phyloP scores from a whole-genome alignment of 768 basidiomycete species.

The Galerina sulciceps region DNA sequence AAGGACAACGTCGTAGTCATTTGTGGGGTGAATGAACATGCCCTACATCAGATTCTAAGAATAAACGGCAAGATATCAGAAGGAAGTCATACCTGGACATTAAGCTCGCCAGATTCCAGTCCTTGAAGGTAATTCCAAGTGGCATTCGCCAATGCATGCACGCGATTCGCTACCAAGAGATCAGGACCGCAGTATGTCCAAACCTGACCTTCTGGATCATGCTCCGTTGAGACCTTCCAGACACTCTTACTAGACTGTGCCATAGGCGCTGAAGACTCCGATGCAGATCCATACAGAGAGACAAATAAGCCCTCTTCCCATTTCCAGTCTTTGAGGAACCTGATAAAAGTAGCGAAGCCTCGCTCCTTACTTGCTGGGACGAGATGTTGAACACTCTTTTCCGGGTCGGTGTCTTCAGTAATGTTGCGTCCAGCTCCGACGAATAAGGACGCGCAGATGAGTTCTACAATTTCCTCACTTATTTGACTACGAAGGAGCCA shows the following conservation, averaged over 20 bases:
- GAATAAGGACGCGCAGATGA: conserved; percentile 83
- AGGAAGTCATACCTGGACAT: conserved; percentile 58
- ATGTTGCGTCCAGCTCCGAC: conserved; percentile 50
- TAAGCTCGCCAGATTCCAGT: conserved; percentile 51
- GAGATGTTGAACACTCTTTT: conserved; percentile 39
- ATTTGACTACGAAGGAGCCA: conserved; percentile 82
- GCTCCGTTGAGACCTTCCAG: conserved; percentile 82
- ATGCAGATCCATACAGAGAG: conserved; percentile 56
- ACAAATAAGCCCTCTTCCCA: conserved; percentile 80
- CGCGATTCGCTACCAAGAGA: conserved; percentile 71
- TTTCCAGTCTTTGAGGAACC: conserved; percentile 80
- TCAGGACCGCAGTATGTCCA: conserved; percentile 79
- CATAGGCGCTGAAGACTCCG: conserved; percentile 29
- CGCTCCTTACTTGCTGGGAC: conserved; percentile 79
- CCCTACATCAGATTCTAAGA: conserved; percentile 44
- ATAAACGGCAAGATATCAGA: conserved; percentile 1
- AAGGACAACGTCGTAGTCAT: conserved; percentile 87
- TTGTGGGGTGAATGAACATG: conserved; percentile 83
- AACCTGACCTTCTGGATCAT: conserved; percentile 71
- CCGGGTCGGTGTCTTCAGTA: conserved; percentile 32
- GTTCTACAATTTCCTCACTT: conserved; percentile 79
- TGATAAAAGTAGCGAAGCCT: conserved; percentile 76
- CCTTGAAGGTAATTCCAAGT: conserved; percentile 64
- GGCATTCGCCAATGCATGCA: conserved; percentile 76
- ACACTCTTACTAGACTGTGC: conserved; percentile 43